These are phyloP conservation scores for Geum urbanum DNA, from an alignment of 306 rosid species.

Conservation along the genomic window DNA sequence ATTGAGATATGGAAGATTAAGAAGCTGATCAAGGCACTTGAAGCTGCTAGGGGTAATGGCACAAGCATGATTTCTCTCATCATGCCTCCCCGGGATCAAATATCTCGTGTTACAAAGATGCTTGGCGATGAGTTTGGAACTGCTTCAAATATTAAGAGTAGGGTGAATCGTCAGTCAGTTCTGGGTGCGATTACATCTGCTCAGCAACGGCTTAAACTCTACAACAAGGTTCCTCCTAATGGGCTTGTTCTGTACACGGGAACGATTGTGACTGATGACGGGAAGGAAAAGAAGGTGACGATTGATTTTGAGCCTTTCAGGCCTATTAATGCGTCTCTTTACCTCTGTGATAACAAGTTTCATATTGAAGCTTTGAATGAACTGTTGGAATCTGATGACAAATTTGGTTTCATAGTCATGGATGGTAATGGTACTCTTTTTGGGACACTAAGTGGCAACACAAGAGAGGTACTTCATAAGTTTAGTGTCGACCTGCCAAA, in stretches of 20 bases:
- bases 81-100: constrained; percentile 92
- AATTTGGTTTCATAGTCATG: constrained; percentile 85
- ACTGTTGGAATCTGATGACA: constrained; percentile 84
- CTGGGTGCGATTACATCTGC: constrained; percentile 88
- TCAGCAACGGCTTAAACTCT: constrained; percentile 81
- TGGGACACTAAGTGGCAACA: constrained; percentile 84
- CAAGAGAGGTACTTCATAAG: constrained; percentile 83
- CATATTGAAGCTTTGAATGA: constrained; percentile 86
- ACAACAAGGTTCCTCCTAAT: constrained; percentile 84
- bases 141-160: constrained; percentile 86
- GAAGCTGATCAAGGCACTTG: constrained; percentile 81
- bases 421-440: constrained; percentile 92
- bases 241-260: constrained; percentile 84
- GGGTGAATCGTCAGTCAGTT: constrained; percentile 88
- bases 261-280: constrained; percentile 81
- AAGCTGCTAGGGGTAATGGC: constrained; percentile 87
- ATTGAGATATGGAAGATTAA: constrained; percentile 94
- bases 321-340: constrained; percentile 82
- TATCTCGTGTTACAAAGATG: constrained; percentile 91
- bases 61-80: constrained; percentile 93
- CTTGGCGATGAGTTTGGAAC: constrained; percentile 92
- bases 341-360: constrained; percentile 87
- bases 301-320: constrained; percentile 88
- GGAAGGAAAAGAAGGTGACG: constrained; percentile 91
- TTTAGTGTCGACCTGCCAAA: constrained; percentile 82